Evolutionary conservation across 2,329 filamentous ascomycete species (phyloP), one percentile per base, ranked within the genome.

Genomic region (Nemania bipapillata): DNA sequence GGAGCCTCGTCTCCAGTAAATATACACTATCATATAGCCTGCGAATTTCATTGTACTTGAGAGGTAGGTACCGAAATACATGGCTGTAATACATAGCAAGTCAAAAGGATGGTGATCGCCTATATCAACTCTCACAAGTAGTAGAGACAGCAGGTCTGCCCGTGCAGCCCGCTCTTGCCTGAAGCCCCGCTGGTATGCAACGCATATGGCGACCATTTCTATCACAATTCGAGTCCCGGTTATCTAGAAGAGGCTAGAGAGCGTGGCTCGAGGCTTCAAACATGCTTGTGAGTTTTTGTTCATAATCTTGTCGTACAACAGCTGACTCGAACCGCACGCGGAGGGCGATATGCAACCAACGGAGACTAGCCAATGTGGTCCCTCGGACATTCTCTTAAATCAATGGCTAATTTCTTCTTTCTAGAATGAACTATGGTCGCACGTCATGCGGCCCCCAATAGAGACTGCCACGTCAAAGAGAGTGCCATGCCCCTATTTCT

Each of bases 391-490:
- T 75, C 74, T 71, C 67, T 73, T 72, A 73, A 65, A 68, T 67
- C 54, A 63, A 70, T 72, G 72, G 61, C 42, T 74, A 65, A 69
- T 73, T 74, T 68, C 71, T 70, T 70, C 65, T 70, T 64, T 65
- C 63, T 74, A 73, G 74, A 75, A 74, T 71, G 73, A 74, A 70
- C 73, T 58, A 70, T 72, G 75, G 73, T 73, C 75, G 71, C 71
- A 70, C 59, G 66, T 52, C 52, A 68, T 68, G 72, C 71, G 73
- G 69, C 75, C 74, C 66, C 68, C 63, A 59, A 74, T 74, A 74
- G 74, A 69, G 74, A 75, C 73, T 76, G 76, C 76, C 76, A 78
- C 76, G 76, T 78, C 76, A 76, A 77, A 69, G 72, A 69, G 62
- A 72, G 68, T 69, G 69, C 69, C 74, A 69, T 77, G 70, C 73